phyloP scores from a whole-genome alignment of 139 green algal genomes.

The Auxenochlorella protothecoides region DNA sequence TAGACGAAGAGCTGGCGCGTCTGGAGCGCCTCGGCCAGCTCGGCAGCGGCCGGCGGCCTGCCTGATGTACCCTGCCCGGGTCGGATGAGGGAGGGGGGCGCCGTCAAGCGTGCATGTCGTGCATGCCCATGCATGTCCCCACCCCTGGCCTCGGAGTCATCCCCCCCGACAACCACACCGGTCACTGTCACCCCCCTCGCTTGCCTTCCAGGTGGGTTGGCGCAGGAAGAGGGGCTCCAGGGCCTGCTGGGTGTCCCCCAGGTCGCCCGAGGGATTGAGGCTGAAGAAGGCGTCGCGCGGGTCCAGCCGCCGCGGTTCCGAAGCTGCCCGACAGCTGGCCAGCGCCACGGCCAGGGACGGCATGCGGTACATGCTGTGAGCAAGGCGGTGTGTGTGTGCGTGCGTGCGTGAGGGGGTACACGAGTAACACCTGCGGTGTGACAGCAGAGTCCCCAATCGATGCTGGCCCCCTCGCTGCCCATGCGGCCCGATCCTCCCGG shows the following conservation, averaged over 20 bases:
- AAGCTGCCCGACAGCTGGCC: not conserved
- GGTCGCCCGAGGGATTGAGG: constrained; percentile 79
- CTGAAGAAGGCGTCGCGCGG: constrained; percentile 52
- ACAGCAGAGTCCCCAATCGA: no score
- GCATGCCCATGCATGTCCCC: not conserved
- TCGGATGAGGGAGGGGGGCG: not conserved
- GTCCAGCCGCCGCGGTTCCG: constrained; percentile 14
- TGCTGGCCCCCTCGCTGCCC: no score
- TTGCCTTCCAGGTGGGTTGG: constrained; percentile 57
- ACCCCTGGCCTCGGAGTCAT: not conserved
- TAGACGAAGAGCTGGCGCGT: constrained; percentile 74
- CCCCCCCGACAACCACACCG: not conserved
- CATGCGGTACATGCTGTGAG: constrained; percentile 34
- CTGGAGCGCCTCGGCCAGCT: constrained; percentile 44
- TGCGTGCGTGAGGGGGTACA: no score
- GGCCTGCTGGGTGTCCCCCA: constrained; percentile 57
- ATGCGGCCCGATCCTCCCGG: no score
- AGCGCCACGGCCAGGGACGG: constrained; percentile 28
- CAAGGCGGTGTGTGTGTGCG: no score
- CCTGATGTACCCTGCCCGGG: constrained; percentile 44
- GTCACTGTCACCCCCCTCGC: not conserved
- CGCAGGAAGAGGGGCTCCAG: constrained; percentile 62
- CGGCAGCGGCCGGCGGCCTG: constrained; percentile 12
- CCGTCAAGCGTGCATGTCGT: not conserved
- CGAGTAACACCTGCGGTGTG: no score